Conservation (phyloP, 78 protist genomes). For the Dictyostelium intermedium region DNA sequence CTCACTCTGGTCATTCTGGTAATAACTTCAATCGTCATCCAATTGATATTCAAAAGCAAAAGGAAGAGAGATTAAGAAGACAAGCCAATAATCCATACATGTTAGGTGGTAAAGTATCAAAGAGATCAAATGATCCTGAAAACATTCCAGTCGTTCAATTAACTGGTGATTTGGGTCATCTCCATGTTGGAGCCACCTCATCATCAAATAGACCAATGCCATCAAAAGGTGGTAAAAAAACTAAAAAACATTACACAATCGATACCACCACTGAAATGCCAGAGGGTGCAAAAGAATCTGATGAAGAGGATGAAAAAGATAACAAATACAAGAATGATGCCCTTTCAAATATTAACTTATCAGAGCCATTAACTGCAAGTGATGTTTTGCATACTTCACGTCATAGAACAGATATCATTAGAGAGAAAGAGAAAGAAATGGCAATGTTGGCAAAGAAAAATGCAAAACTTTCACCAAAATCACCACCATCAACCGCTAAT, state of each 20-base stretch:
- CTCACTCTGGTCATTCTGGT: background rate
- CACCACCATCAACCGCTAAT: background rate
- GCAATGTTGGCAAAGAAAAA: background rate
- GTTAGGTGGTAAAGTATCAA: conserved; percentile 26
- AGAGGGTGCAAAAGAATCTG: conserved; percentile 71
- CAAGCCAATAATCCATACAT: conserved; percentile 64
- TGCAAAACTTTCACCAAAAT: background rate
- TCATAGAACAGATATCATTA: conserved; percentile 59
- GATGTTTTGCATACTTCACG: conserved; percentile 25
- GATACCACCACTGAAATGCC: conserved; percentile 78
- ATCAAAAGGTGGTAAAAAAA: conserved; percentile 1
- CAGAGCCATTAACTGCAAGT: conserved; percentile 44
- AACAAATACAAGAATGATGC: conserved; percentile 37
- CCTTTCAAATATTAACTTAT: conserved; percentile 16
- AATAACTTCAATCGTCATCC: background rate
- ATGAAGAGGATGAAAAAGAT: conserved; percentile 34
- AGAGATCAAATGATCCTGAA: background rate
- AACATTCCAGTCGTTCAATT: conserved; percentile 41
- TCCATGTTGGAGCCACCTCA: conserved; percentile 13
- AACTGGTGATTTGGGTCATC: conserved; percentile 23
- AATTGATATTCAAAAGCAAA: conserved; percentile 20
- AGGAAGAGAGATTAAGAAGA: conserved; percentile 44
- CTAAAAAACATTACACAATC: background rate
- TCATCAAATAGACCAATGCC: background rate
- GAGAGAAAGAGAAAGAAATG: conserved; percentile 28